phyloP scores from a whole-genome alignment of 805 yeast genomes.

The Nakazawaea molendinolei region DNA sequence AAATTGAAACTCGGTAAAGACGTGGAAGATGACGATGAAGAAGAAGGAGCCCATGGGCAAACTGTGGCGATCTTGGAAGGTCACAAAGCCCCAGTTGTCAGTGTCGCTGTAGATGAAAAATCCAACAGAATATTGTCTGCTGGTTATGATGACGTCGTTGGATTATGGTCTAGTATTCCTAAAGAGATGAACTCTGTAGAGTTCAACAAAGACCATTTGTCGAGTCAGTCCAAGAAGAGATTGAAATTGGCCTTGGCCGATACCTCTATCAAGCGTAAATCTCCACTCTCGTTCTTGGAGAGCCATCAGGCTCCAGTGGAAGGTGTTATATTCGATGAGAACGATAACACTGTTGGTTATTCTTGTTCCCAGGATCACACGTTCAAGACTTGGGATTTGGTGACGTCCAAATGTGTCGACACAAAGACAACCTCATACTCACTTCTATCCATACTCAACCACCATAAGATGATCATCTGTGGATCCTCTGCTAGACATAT shows the following conservation, averaged over 20 bases:
- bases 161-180: slow-evolving; percentile 82
- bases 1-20: slow-evolving; percentile 43
- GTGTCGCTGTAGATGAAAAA: slow-evolving; percentile 51
- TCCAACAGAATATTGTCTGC: slow-evolving; percentile 72
- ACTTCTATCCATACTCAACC: slow-evolving; percentile 65
- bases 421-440: slow-evolving; percentile 85
- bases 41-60: slow-evolving; percentile 46
- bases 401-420: slow-evolving; percentile 78
- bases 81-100: slow-evolving; percentile 82
- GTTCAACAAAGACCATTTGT: slow-evolving; percentile 35
- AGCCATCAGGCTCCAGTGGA: slow-evolving; percentile 87
- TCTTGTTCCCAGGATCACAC: slow-evolving; percentile 96
- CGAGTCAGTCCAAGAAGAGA: slow-evolving; percentile 84
- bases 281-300: slow-evolving; percentile 73
- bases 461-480: slow-evolving; percentile 68
- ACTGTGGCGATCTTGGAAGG: slow-evolving; percentile 85
- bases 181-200: slow-evolving; percentile 72
- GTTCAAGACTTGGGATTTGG: slow-evolving; percentile 93
- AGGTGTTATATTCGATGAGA: slow-evolving; percentile 65
- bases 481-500: slow-evolving; percentile 99
- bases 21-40: slow-evolving; percentile 25
- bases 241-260: slow-evolving; percentile 75
- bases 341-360: slow-evolving; percentile 78
- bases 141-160: slow-evolving; percentile 72
- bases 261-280: slow-evolving; percentile 68